These are phyloP conservation scores for Fusarium sp. DNA, from an alignment of 2,329 filamentous ascomycete genomes.

Conservation along the genomic window DNA sequence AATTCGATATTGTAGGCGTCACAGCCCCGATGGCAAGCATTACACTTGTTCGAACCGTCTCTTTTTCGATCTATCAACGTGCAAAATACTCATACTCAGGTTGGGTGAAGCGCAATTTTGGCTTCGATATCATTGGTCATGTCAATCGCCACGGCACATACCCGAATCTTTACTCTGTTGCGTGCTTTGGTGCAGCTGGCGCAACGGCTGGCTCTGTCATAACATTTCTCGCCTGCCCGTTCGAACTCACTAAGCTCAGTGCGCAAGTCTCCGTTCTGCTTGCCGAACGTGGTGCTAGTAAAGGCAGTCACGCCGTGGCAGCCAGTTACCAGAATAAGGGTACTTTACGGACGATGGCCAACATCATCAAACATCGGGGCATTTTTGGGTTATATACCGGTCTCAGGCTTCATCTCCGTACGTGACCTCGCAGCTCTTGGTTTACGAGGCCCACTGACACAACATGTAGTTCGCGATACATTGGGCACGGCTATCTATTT, in stretches of 20 bases:
- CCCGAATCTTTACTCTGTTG: constrained; percentile 77
- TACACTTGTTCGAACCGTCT: constrained; percentile 80
- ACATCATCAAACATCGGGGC: constrained; percentile 80
- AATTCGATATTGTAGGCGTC: constrained; percentile 64
- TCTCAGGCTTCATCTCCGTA: constrained; percentile 81
- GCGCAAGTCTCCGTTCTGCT: constrained; percentile 86
- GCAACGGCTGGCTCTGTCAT: constrained; percentile 83
- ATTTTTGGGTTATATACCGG: constrained; percentile 81
- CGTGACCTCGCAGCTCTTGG: constrained; percentile 49
- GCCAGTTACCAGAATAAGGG: constrained; percentile 82
- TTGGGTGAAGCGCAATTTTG: constrained; percentile 74
- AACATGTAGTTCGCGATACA: constrained; percentile 76
- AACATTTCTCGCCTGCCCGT: constrained; percentile 84
- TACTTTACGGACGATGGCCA: constrained; percentile 79
- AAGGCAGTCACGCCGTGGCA: constrained; percentile 68
- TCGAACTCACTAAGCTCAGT: constrained; percentile 89
- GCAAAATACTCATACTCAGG: constrained; percentile 79
- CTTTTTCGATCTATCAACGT: constrained; percentile 82
- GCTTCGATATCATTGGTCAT: constrained; percentile 76
- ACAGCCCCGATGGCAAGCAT: constrained; percentile 83
- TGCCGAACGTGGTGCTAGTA: constrained; percentile 58
- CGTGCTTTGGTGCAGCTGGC: constrained; percentile 81
- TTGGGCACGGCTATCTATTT: constrained; percentile 88
- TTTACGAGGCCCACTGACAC: constrained; percentile 7
- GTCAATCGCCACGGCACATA: constrained; percentile 77